A percentile compares a stretch with the other conserved stretches of the same genome.
These are phyloP conservation scores for Hyphodiscus hymeniophilus DNA, from an alignment of 495 filamentous ascomycete genomes.

Conservation along the genomic window DNA sequence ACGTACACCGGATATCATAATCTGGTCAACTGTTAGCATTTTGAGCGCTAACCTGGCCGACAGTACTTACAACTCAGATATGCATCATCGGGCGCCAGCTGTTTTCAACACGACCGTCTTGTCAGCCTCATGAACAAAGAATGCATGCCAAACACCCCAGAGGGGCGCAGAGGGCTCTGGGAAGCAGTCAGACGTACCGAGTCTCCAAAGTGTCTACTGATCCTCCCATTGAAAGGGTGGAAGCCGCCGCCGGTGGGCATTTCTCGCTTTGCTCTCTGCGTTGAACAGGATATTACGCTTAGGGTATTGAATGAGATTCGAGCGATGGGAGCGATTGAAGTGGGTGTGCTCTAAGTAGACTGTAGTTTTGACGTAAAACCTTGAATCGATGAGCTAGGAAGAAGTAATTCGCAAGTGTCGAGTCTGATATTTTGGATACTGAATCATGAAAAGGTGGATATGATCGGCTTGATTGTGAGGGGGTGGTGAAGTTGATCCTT, in stretches of 20 bases:
- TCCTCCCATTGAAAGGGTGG: slow-evolving; percentile 32
- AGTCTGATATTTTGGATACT: neutral
- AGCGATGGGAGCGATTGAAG: neutral
- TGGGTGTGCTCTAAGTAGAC: too few relatives aligned
- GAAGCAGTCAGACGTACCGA: slow-evolving; percentile 26
- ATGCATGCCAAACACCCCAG: neutral
- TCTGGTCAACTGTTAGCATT: slow-evolving; percentile 13
- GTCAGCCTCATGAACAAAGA: slow-evolving; percentile 7
- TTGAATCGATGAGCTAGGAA: neutral
- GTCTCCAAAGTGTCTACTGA: slow-evolving; percentile 34
- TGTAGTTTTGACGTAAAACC: too few relatives aligned
- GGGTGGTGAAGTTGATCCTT: too few relatives aligned
- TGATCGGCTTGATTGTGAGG: too few relatives aligned
- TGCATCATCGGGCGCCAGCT: slow-evolving; percentile 26
- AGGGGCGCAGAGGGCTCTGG: neutral
- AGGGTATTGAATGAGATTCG: neutral
- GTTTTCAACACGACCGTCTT: slow-evolving; percentile 1
- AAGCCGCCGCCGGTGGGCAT: slow-evolving; percentile 27
- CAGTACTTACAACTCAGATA: slow-evolving; percentile 24
- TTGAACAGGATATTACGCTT: neutral
- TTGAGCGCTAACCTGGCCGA: too few relatives aligned
- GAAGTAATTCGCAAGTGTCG: neutral
- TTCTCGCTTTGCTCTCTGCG: neutral
- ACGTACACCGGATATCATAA: slow-evolving; percentile 25
- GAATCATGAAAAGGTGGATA: too few relatives aligned